Evolutionary conservation across 306 rosid genomes (phyloP).

Genomic region (Malus sieversii): DNA sequence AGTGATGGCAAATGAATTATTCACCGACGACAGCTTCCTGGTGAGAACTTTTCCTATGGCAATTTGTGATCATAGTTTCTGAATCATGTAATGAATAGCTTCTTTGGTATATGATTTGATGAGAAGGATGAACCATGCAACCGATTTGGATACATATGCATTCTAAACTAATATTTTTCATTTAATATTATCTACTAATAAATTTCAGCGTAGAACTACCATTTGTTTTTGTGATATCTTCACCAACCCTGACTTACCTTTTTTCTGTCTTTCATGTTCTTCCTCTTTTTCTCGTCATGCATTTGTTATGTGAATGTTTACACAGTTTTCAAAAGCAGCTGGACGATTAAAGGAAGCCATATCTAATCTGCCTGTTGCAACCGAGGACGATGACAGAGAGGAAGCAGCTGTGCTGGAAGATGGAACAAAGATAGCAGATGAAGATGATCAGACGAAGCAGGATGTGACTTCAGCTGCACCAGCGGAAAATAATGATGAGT

Average conservation of each 20-base stretch:
- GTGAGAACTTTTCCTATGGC: conserved; percentile 29
- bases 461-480: conserved; percentile 12
- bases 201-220: background rate
- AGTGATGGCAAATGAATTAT: conserved; percentile 73
- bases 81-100: background rate
- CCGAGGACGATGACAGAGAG: conserved; percentile 63
- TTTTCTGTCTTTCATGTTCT: background rate
- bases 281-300: conserved; percentile 7
- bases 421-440: conserved; percentile 22
- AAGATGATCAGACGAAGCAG: conserved; percentile 22
- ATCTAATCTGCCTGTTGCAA: conserved; percentile 68
- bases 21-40: conserved; percentile 92
- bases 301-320: conserved; percentile 9
- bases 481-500: conserved; percentile 30
- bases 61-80: conserved; percentile 2
- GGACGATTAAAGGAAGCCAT: conserved; percentile 64
- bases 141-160: conserved; percentile 15
- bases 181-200: background rate
- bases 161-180: background rate
- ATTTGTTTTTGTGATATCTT: background rate
- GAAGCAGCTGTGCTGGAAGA: conserved; percentile 58
- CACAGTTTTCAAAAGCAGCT: conserved; percentile 80
- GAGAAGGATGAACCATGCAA: conserved; percentile 4
- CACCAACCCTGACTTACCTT: conserved; percentile 8
- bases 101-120: conserved; percentile 13